Conservation (phyloP, 2,329 filamentous ascomycete species). For the Acarospora socialis region DNA sequence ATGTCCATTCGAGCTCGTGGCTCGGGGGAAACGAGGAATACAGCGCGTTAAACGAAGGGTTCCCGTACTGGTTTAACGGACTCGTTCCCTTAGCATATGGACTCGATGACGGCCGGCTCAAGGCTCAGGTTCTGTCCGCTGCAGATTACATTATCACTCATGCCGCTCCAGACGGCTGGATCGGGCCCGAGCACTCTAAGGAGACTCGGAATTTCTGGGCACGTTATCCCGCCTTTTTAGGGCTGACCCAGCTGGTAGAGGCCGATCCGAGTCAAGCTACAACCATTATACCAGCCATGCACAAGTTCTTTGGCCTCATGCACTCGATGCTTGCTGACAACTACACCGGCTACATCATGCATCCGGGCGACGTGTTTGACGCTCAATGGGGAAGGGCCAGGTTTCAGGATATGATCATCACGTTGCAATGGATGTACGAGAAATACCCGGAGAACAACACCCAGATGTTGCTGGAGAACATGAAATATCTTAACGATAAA, state of each 20-base stretch:
- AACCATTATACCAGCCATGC: slow-evolving; percentile 35
- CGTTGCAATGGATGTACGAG: slow-evolving; percentile 36
- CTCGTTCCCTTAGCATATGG: slow-evolving; percentile 42
- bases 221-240: slow-evolving; percentile 36
- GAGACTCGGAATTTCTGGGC: slow-evolving; percentile 39
- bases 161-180: slow-evolving; percentile 49
- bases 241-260: slow-evolving; percentile 34
- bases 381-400: slow-evolving; percentile 27
- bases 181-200: slow-evolving; percentile 36
- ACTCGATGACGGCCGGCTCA: slow-evolving; percentile 35
- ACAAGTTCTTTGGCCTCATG: slow-evolving; percentile 36
- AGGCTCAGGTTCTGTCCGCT: slow-evolving; percentile 33
- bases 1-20: slow-evolving; percentile 38
- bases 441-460: slow-evolving; percentile 26
- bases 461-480: slow-evolving; percentile 27
- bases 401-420: slow-evolving; percentile 31
- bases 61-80: slow-evolving; percentile 46
- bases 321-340: slow-evolving; percentile 42
- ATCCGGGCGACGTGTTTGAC: slow-evolving; percentile 30
- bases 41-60: slow-evolving; percentile 38
- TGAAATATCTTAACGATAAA: slow-evolving; percentile 29
- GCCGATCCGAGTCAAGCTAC: slow-evolving; percentile 31
- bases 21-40: slow-evolving; percentile 39
- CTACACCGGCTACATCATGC: slow-evolving; percentile 35
- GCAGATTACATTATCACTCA: slow-evolving; percentile 34